These are phyloP conservation scores for Allomyces javanicus DNA, from an alignment of 192 early-diverging fungal genomes.

Conservation along the genomic window DNA sequence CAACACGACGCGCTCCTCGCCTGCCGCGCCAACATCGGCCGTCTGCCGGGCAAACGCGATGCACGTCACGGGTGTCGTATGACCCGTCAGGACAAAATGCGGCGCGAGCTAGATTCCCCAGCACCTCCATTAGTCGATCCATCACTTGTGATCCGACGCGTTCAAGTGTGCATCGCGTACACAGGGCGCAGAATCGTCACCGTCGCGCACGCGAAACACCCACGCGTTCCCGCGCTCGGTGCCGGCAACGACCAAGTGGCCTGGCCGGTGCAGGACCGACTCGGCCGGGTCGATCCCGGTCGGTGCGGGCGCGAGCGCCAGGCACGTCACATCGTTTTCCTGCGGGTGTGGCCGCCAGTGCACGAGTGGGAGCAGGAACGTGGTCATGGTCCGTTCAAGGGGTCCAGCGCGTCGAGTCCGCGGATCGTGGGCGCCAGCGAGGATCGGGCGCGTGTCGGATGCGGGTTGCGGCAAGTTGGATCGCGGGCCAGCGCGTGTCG, in stretches of 20 bases:
- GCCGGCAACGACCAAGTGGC: background rate
- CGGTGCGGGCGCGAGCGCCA: background rate
- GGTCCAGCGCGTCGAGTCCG: no score
- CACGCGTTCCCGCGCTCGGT: background rate
- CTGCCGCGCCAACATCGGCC: background rate
- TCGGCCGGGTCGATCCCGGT: no score
- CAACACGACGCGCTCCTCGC: background rate
- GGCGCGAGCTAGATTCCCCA: background rate
- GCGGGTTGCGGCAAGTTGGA: no score
- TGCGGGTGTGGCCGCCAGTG: background rate
- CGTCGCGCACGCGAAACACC: background rate
- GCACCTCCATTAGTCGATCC: no score
- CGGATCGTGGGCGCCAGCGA: no score
- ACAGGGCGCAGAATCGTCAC: background rate
- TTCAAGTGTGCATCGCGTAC: background rate
- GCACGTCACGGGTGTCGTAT: background rate
- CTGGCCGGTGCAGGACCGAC: no score
- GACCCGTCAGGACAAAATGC: background rate
- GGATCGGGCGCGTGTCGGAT: no score
- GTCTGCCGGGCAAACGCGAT: background rate
- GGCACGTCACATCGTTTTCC: background rate
- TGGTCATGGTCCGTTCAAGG: background rate
- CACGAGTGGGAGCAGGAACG: background rate
- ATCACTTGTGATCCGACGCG: no score
- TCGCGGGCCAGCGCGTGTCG: no score